Base-by-base conservation (phyloP, 2,329 filamentous ascomycete species). In the Diaporthe sp. region DNA sequence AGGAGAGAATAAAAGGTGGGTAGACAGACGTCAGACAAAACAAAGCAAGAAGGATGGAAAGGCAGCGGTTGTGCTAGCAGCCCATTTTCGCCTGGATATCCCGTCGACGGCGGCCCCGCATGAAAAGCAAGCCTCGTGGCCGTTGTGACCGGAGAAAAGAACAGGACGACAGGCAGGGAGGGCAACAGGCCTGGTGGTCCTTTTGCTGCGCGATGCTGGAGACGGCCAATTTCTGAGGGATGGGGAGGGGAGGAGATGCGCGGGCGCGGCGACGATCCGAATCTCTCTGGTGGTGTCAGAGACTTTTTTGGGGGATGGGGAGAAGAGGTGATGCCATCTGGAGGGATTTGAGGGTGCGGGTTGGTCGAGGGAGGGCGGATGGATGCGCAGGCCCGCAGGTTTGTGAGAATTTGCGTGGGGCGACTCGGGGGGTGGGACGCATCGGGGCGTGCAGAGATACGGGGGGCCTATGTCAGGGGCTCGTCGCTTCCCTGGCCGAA, bases 211-310 rank as follows among this genome's bases (percentile, higher is more conserved):
- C 44, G 47, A 13, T 51, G 56, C 42, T 55, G 56, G 50, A 63
- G 30, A 55, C 37, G 27, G 51, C 22, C 56, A 56, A 66, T 71
- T 47, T 63, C 72, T 63, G 42, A 37, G 55, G 30, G 37, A n/a
- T n/a, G n/a, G n/a, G n/a, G n/a, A n/a, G 37, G 61, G 44, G 17
- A 58, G 59, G 70, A 63, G 69, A 61, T 55, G 51, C 69, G 70
- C 50, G 50, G 51, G 68, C 55, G 17, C 30, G 17, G 73, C 65
- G 73, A 73, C 63, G 73, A 75, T 75, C 73, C 59, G 73, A 75
- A 75, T 75, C 47, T 75, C 73, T 56, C 59, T 39, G 70, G 7
- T 56, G 58, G 12, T 69, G 53, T 42, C 35, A 72, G 70, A 71
- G 70, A 63, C 22, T 50, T 71, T 71, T 51, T 27, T n/a, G 47